phyloP scores from a whole-genome alignment of 768 basidiomycete genomes.

The Pulveroboletus sp. region DNA sequence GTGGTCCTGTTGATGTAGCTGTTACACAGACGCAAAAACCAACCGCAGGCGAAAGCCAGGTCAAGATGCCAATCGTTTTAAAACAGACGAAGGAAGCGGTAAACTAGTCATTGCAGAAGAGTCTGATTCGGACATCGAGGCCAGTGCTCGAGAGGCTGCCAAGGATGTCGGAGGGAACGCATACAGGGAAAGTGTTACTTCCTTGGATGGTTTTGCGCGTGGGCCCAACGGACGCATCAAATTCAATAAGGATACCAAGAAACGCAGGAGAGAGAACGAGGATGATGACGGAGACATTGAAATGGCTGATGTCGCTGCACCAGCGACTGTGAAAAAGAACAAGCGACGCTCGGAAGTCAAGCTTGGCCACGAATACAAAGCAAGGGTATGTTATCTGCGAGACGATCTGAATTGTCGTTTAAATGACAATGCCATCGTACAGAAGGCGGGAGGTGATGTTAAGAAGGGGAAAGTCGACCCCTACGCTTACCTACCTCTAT shows the following conservation, averaged over 20 bases:
- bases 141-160: conserved; percentile 37
- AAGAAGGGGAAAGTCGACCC: conserved; percentile 87
- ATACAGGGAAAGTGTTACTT: conserved; percentile 79
- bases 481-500: conserved; percentile 86
- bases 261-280: conserved; percentile 71
- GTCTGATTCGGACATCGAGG: conserved; percentile 44
- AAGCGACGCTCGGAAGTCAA: conserved; percentile 52
- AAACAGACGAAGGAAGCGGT: conserved; percentile 79
- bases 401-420: conserved; percentile 2
- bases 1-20: conserved; percentile 1
- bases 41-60: conserved; percentile 72
- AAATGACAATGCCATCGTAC: conserved; percentile 9
- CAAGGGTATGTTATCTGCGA: conserved; percentile 63
- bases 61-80: conserved; percentile 84
- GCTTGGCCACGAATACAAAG: conserved; percentile 90
- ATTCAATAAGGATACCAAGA: conserved; percentile 97
- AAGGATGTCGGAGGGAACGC: conserved; percentile 69
- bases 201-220: conserved; percentile 87
- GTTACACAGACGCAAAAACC: conserved; percentile 39
- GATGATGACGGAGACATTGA: conserved; percentile 65
- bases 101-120: conserved; percentile 75
- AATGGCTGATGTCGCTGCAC: conserved; percentile 67
- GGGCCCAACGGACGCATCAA: conserved; percentile 83
- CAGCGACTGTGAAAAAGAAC: conserved; percentile 42
- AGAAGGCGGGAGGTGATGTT: conserved; percentile 95